A percentile compares a stretch with the other conserved stretches of the same genome.
phyloP scores from a whole-genome alignment of 2,329 filamentous ascomycete species.

The Botrytis aclada region DNA sequence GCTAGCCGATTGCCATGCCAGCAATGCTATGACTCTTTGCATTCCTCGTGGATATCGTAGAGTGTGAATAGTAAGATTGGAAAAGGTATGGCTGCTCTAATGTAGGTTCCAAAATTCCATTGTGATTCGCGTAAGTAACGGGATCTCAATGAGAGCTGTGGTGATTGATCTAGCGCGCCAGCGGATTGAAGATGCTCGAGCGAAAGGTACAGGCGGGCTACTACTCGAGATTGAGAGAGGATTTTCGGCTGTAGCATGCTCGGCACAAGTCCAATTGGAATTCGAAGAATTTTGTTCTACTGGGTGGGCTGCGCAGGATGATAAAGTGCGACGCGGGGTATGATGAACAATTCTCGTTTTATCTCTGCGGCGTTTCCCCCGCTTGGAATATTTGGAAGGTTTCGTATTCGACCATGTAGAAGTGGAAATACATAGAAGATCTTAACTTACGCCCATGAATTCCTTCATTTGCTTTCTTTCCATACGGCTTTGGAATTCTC shows the following conservation, averaged over 20 bases:
- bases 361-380: background rate
- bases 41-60: too few relatives aligned
- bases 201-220: background rate
- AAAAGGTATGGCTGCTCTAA: too few relatives aligned
- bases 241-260: background rate
- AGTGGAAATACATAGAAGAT: background rate
- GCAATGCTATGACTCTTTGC: background rate
- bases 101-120: background rate
- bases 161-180: background rate
- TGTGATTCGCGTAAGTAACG: background rate
- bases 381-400: background rate
- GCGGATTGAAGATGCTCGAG: background rate
- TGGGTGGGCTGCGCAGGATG: background rate
- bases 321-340: background rate
- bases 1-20: background rate
- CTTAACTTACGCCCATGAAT: conserved; percentile 81
- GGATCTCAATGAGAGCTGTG: background rate
- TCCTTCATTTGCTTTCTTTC: conserved; percentile 99
- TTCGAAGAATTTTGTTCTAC: background rate
- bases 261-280: background rate
- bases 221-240: background rate
- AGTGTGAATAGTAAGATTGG: too few relatives aligned
- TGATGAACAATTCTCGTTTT: background rate
- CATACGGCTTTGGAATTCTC: conserved; percentile 90
- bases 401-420: too few relatives aligned